phyloP scores from a whole-genome alignment of 2,329 filamentous ascomycete genomes.

The Parafenestella ontariensis region DNA sequence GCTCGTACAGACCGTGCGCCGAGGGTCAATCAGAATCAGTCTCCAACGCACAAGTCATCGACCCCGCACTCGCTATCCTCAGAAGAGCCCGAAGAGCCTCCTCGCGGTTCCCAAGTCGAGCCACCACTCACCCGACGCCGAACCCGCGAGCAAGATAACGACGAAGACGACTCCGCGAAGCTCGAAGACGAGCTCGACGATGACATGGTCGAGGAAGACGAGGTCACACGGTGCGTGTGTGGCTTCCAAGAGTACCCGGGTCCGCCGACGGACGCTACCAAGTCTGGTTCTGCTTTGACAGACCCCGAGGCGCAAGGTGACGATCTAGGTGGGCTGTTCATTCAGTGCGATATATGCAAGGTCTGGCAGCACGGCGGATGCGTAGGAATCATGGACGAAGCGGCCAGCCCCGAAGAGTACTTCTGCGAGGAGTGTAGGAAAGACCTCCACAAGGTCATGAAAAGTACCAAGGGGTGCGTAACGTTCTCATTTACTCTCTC shows the following conservation, averaged over 20 bases:
- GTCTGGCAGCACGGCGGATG: slow-evolving; percentile 99
- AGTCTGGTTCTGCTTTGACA: slow-evolving; percentile 62
- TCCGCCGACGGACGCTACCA: slow-evolving; percentile 65
- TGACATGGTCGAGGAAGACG: slow-evolving; percentile 73
- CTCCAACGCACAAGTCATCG: slow-evolving; percentile 76
- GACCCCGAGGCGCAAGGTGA: slow-evolving; percentile 64
- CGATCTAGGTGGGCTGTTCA: slow-evolving; percentile 92
- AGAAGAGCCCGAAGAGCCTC: slow-evolving; percentile 67
- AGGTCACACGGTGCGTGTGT: slow-evolving; percentile 94
- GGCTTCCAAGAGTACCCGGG: slow-evolving; percentile 95
- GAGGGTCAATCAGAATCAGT: slow-evolving; percentile 73
- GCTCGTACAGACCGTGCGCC: slow-evolving; percentile 77
- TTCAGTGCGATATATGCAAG: slow-evolving; percentile 97
- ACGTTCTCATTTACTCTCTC: slow-evolving; percentile 14
- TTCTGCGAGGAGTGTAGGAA: slow-evolving; percentile 96
- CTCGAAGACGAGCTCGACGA: slow-evolving; percentile 67
- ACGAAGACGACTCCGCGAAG: slow-evolving; percentile 54
- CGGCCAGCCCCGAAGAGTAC: slow-evolving; percentile 93
- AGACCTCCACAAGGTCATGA: slow-evolving; percentile 85
- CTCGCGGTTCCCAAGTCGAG: slow-evolving; percentile 62
- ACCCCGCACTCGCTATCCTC: slow-evolving; percentile 77
- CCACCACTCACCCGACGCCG: slow-evolving; percentile 76
- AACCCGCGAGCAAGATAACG: slow-evolving; percentile 77
- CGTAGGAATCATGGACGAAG: slow-evolving; percentile 94
- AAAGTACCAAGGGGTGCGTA: slow-evolving; percentile 83